Evolutionary conservation across 768 basidiomycete genomes (phyloP).

Genomic region (Auricularia heimuer): DNA sequence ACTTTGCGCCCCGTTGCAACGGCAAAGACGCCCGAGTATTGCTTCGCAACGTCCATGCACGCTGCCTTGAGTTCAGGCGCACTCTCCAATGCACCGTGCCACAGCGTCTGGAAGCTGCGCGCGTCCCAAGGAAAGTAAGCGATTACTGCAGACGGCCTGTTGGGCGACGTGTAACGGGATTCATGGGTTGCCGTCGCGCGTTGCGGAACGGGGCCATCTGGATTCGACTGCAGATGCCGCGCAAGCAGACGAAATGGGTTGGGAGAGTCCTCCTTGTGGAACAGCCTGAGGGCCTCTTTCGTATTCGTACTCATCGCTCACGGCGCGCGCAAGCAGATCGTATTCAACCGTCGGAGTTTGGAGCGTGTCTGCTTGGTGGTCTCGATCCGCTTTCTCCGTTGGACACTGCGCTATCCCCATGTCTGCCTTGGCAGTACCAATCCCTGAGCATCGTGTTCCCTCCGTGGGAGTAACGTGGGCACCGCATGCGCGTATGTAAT

Average conservation of each 20-base stretch:
- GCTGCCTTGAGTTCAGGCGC: conserved; percentile 13
- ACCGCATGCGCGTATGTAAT: too few relatives aligned
- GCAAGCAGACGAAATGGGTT: neutral
- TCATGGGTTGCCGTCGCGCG: neutral
- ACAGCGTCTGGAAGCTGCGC: conserved; percentile 30
- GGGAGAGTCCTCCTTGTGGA: neutral
- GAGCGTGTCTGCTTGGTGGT: too few relatives aligned
- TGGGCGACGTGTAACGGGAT: neutral
- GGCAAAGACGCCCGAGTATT: conserved; percentile 44
- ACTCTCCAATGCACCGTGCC: conserved; percentile 24
- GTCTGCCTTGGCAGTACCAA: too few relatives aligned
- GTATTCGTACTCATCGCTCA: neutral
- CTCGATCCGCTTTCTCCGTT: too few relatives aligned
- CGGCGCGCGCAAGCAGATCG: too few relatives aligned
- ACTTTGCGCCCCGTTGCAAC: conserved; percentile 29
- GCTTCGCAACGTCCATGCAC: conserved; percentile 39
- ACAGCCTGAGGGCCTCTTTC: neutral
- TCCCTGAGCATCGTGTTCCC: too few relatives aligned
- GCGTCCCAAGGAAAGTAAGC: conserved; percentile 37
- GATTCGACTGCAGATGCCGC: neutral
- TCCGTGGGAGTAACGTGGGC: too few relatives aligned
- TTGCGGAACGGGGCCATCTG: neutral
- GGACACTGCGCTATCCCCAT: too few relatives aligned
- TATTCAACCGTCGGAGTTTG: too few relatives aligned
- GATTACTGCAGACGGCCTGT: conserved; percentile 25